Conservation (phyloP, 202 grass and related monocot species). For the Dendrocalamus latiflorus region DNA sequence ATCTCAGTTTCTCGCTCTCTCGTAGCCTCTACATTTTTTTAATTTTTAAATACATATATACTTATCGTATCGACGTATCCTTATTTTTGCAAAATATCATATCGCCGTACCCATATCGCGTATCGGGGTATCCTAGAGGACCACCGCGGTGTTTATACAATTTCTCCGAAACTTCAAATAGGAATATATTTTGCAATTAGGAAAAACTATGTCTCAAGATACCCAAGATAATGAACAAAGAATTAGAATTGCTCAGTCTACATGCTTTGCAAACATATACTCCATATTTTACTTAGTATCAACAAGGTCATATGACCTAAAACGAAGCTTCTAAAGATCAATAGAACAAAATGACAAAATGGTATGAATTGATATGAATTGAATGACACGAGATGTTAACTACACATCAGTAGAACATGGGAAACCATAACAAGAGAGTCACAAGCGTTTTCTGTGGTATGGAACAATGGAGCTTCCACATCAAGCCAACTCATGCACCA, state of each 20-base stretch:
- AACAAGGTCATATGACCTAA: background rate
- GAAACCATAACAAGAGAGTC: background rate
- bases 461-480: background rate
- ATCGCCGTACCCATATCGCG: no score
- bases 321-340: background rate
- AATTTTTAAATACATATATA: no score
- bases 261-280: background rate
- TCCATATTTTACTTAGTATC: background rate
- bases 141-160: background rate
- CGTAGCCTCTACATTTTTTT: no score
- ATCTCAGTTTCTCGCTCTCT: no score
- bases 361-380: background rate
- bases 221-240: background rate
- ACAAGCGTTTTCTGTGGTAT: background rate
- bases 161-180: background rate
- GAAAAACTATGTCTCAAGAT: background rate
- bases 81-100: no score
- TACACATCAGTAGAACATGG: background rate
- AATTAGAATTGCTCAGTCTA: background rate
- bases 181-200: background rate
- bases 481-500: constrained; percentile 25
- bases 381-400: background rate
- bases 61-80: no score
- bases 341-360: background rate
- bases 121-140: no score